Evolutionary conservation across 441 rosid species (phyloP), one percentile per base, ranked within the genome.

Genomic region (Breynia disticha): DNA sequence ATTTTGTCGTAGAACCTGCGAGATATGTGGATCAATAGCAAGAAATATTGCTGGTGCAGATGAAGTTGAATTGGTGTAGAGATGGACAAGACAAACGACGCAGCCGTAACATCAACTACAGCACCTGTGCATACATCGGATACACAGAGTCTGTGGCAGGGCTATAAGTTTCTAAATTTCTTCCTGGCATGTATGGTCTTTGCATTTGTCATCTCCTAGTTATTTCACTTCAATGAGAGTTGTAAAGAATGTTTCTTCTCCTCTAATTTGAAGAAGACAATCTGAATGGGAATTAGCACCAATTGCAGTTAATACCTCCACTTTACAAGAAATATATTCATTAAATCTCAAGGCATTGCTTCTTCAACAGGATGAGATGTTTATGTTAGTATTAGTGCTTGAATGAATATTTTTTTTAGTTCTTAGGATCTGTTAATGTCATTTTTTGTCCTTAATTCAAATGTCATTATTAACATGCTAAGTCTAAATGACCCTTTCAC

Each of bases 181-280:
- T 68, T 76, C 15, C 79, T 79, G 4, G 84, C 84, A 8, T 79
- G 84, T 54, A 79, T 79, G 84, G 79, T 79, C 22, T 74, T 79
- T 58, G 84, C 81, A 15, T 79, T 79, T 19, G 75, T 79, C 46
- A 73, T 79, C 46, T 79, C 84, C 14, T 79, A 81, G 84, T 77
- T 76, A 32, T 72, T 79, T 46, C 84, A 76, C 70, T 76, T 76
- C 68, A 69, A 67, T 43, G 70, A 76, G 41, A 49, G 42, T 43
- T 28, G 17, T 9, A 11, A 53, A 19, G 4, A 12, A 14, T 19
- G 14, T 4, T 16, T 42, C 35, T 3, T 28, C 35, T 28, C 8
- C 35, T 2, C 35, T 28, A 28, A 28, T 28, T 28, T 28, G 35
- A 28, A 28, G 35, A 28, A 9, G 35, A 28, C 7, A 28, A 28